Evolutionary conservation across 306 rosid species (phyloP).

Genomic region (Begonia fuchsioides): DNA sequence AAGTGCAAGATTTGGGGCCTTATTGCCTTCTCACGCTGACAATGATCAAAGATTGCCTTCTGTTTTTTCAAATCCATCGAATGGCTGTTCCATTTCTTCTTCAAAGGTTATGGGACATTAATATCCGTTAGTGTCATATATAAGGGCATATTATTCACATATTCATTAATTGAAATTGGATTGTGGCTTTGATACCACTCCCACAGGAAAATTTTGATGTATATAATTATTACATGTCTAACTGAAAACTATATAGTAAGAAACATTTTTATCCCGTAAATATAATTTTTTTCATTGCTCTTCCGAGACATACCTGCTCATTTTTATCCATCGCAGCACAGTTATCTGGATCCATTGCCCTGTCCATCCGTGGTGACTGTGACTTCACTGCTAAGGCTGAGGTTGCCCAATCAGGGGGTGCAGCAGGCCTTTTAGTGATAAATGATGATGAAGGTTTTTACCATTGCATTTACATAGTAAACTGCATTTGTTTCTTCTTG

Average conservation of each 20-base stretch:
- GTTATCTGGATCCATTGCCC: constrained; percentile 59
- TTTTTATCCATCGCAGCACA: constrained; percentile 14
- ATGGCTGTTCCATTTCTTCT: constrained; percentile 54
- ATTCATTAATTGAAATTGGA: not conserved
- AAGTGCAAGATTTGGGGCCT: constrained; percentile 61
- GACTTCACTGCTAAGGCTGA: constrained; percentile 67
- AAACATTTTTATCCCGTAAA: no score
- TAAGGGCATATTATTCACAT: no score
- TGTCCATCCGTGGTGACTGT: constrained; percentile 66
- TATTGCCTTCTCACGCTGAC: constrained; percentile 29
- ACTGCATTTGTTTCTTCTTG: constrained; percentile 5
- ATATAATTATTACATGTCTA: no score
- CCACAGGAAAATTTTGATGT: no score
- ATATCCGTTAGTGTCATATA: not conserved
- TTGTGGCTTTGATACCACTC: no score
- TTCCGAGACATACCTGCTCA: constrained; percentile 6
- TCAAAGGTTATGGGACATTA: constrained; percentile 27
- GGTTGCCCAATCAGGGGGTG: constrained; percentile 57
- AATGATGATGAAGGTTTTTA: constrained; percentile 52
- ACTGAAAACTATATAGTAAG: no score
- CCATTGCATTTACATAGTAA: constrained; percentile 6
- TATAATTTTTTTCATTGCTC: not conserved
- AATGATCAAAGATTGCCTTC: constrained; percentile 23
- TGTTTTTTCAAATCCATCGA: constrained; percentile 34
- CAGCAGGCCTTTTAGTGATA: constrained; percentile 47